These are phyloP conservation scores for Eimeria acervulina DNA, from an alignment of 169 alveolate genomes.

Conservation along the genomic window DNA sequence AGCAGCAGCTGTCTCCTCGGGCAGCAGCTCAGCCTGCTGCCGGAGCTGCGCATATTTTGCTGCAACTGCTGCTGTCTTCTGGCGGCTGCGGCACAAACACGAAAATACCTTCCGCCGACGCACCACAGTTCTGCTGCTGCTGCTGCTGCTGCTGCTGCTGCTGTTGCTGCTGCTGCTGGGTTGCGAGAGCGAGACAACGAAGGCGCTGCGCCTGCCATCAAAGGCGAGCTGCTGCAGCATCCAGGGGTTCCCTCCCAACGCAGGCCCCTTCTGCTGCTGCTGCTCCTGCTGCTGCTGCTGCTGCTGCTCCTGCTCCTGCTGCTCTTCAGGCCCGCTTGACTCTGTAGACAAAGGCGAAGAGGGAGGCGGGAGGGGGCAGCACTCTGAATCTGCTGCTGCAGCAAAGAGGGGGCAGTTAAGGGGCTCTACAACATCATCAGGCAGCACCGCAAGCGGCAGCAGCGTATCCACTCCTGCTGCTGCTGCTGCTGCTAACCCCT, in stretches of 20 bases:
- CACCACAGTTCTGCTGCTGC: background rate
- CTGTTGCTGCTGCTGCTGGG: constrained; percentile 40
- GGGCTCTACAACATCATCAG: background rate
- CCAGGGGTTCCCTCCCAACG: constrained; percentile 23
- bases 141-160: constrained; percentile 47
- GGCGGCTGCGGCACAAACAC: constrained; percentile 49
- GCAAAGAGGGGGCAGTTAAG: background rate
- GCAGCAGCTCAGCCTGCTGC: constrained; percentile 17
- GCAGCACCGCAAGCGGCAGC: constrained; percentile 32
- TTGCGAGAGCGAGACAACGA: background rate
- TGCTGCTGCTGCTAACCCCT: background rate
- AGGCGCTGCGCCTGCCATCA: constrained; percentile 64
- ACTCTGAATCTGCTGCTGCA: background rate
- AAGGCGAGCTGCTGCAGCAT: constrained; percentile 31
- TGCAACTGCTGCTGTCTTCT: constrained; percentile 26
- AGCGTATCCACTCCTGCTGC: constrained; percentile 1
- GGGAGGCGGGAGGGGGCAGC: constrained; percentile 13
- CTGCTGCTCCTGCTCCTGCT: background rate
- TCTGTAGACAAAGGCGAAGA: background rate
- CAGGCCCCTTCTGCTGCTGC: constrained; percentile 4
- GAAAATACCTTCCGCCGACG: constrained; percentile 8
- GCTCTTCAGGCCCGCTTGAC: background rate
- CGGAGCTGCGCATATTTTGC: constrained; percentile 23
- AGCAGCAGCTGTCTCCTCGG: constrained; percentile 48
- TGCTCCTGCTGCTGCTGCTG: constrained; percentile 1